These are phyloP conservation scores for Leishmania turanica DNA, from an alignment of 208 protist genomes.

Conservation along the genomic window DNA sequence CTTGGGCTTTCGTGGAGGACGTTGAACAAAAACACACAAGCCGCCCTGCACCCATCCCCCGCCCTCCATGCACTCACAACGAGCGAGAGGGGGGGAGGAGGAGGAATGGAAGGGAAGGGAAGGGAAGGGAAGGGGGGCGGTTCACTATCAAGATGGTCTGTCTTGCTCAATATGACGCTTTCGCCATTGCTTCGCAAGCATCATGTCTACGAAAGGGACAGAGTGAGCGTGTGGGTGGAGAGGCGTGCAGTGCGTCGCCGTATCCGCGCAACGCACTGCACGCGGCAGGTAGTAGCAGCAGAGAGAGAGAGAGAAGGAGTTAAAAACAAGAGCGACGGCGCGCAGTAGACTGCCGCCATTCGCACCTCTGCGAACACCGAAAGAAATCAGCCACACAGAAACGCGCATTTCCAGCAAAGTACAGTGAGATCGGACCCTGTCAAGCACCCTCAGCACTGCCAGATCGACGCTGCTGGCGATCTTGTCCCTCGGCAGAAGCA, in stretches of 20 bases:
- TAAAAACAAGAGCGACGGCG: not conserved
- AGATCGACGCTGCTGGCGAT: not conserved
- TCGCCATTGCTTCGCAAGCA: not conserved
- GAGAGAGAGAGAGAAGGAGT: not conserved
- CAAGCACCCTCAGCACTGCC: not conserved
- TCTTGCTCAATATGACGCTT: no score
- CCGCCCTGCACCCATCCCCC: not conserved
- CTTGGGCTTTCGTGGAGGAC: not conserved
- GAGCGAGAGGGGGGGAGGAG: not conserved
- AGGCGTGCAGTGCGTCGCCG: not conserved
- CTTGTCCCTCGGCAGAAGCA: not conserved
- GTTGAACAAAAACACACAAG: not conserved
- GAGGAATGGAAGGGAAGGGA: no score
- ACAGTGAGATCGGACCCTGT: not conserved
- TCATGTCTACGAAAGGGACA: not conserved
- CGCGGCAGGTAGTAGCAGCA: not conserved
- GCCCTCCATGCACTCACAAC: not conserved
- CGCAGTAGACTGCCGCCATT: not conserved
- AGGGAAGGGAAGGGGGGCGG: no score
- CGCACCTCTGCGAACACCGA: not conserved
- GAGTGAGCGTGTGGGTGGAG: not conserved
- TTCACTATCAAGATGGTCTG: no score
- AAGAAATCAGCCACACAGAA: not conserved
- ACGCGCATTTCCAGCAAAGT: not conserved
- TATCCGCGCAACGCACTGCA: not conserved